phyloP scores from a whole-genome alignment of 441 rosid species.

The Breynia disticha region DNA sequence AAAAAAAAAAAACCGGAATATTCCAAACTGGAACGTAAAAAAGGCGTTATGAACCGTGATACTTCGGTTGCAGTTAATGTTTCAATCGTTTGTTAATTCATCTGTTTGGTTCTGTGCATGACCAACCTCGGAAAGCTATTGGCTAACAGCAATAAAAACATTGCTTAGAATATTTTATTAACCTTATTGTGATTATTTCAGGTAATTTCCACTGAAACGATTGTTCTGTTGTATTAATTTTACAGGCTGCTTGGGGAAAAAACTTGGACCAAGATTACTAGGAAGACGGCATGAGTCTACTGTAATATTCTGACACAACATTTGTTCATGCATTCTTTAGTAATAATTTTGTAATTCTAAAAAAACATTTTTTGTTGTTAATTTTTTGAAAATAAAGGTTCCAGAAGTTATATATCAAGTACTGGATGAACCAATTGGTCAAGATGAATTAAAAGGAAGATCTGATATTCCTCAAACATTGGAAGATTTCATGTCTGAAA shows the following conservation, averaged over 20 bases:
- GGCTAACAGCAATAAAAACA: neutral
- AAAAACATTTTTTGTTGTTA: too few species aligned
- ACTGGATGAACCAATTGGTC: conserved; percentile 48
- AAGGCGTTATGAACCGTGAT: too few species aligned
- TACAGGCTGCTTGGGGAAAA: conserved; percentile 84
- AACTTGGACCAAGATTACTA: conserved; percentile 60
- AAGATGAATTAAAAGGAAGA: conserved; percentile 66
- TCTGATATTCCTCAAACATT: conserved; percentile 73
- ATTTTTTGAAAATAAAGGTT: conserved; percentile 31
- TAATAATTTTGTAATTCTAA: neutral
- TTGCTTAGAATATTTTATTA: too few species aligned
- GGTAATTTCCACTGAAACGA: too few species aligned
- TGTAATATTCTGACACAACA: conserved; percentile 31
- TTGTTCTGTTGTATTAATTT: too few species aligned
- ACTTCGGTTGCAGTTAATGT: too few species aligned
- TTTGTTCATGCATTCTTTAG: neutral
- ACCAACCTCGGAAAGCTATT: too few species aligned
- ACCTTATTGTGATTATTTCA: too few species aligned
- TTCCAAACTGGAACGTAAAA: too few species aligned
- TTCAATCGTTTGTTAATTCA: too few species aligned
- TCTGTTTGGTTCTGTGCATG: too few species aligned
- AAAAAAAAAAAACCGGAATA: too few species aligned
- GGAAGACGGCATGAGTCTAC: conserved; percentile 50
- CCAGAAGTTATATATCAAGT: conserved; percentile 79
- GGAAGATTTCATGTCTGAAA: conserved; percentile 60